Percentiles rank a stretch among this genome's conserved stretches.
Conservation (phyloP, 2,329 filamentous ascomycete species). For the Paraphaeosphaeria minitans region DNA sequence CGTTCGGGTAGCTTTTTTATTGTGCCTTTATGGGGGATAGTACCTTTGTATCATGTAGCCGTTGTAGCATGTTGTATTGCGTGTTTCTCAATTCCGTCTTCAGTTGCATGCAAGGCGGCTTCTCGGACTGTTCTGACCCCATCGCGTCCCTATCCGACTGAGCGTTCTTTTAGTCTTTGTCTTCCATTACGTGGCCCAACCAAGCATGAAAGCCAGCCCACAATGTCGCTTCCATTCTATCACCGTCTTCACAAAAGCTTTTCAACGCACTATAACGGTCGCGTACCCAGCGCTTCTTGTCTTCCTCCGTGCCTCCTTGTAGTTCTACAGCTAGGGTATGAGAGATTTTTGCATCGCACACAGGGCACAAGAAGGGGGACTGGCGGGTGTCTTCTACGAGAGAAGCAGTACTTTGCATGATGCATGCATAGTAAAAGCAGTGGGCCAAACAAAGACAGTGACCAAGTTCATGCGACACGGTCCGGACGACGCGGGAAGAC, state of each 20-base stretch:
- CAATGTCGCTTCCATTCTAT: conserved; percentile 30
- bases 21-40: background rate
- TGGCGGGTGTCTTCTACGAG: conserved; percentile 65
- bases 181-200: conserved; percentile 4
- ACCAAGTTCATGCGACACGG: conserved; percentile 67
- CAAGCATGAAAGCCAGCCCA: conserved; percentile 26
- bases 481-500: conserved; percentile 59
- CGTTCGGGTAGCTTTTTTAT: background rate
- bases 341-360: conserved; percentile 62
- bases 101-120: background rate
- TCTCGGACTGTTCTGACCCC: background rate
- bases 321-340: conserved; percentile 29
- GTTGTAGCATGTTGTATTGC: background rate
- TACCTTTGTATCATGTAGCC: background rate
- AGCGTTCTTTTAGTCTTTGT: background rate
- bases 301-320: conserved; percentile 27
- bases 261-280: conserved; percentile 50
- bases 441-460: conserved; percentile 71
- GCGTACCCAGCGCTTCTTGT: conserved; percentile 23
- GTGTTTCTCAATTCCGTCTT: background rate
- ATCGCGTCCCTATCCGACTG: background rate
- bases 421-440: conserved; percentile 68
- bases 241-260: conserved; percentile 50
- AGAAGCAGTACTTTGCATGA: conserved; percentile 65
- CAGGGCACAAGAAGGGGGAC: conserved; percentile 66